Evolutionary conservation across 345 rosid genomes (phyloP), one percentile per base, ranked within the genome.

Genomic region (Euclidium syriacum): DNA sequence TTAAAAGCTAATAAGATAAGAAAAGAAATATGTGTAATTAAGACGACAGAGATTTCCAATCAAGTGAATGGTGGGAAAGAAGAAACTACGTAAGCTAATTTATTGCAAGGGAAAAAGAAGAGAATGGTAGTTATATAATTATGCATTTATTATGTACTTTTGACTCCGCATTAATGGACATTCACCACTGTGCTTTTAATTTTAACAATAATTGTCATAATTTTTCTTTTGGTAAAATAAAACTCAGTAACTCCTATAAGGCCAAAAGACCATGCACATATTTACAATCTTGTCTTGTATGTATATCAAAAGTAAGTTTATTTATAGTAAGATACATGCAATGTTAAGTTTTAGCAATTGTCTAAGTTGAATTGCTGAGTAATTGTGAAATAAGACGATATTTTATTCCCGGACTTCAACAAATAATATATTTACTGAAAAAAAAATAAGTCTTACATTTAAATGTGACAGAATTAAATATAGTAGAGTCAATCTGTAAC

Each of bases 121-220:
- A 17, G 46, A 65, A 52, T 52, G 52, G 61, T 52, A n/a, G 58
- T 58, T 67, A 67, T 38, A 49, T 58, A 24, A 32, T 23, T 60
- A 52, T 10, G 54, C 73, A 68, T 68, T 59, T 51, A 68, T 42
- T 34, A 68, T 52, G 67, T 52, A 41, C 54, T 60, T 59, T 60
- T 68, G 73, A 68, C 67, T 59, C 42, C 24, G 47, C 49, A 68
- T 59, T 68, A 50, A 68, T 38, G 58, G 51, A 38, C 64, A 67
- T 57, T 67, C 41, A 67, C 43, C 58, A 48, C 41, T 36, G n/a
- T 10, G 49, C 57, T 66, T 56, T 66, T 18, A 46, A 25, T 26
- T 19, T 36, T 46, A 17, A 19, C 34, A 56, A 22, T 56, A 50
- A 7, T 25, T 19, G 47, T 38, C 57, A 47, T 36, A 18, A 19